These are phyloP conservation scores for Leccinum variicolor DNA, from an alignment of 768 basidiomycete species.

Conservation along the genomic window DNA sequence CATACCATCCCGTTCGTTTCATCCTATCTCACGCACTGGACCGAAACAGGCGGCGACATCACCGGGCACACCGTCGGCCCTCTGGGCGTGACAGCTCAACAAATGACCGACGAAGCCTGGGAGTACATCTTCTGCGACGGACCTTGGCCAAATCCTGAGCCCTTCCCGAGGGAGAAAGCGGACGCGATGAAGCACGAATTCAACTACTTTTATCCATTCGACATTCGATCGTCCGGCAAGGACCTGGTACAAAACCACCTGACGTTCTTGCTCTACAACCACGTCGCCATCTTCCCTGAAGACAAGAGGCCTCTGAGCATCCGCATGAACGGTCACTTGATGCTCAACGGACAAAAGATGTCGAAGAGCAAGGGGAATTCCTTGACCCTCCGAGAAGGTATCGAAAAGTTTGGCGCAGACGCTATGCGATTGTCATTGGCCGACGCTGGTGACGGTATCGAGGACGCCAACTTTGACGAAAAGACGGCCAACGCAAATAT, in stretches of 20 bases:
- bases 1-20: not conserved
- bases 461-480: slow-evolving; percentile 99
- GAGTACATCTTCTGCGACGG: slow-evolving; percentile 86
- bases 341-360: slow-evolving; percentile 99
- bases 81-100: slow-evolving; percentile 79
- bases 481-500: slow-evolving; percentile 97
- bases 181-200: slow-evolving; percentile 87
- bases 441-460: slow-evolving; percentile 95
- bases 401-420: slow-evolving; percentile 96
- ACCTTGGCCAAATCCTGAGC: slow-evolving; percentile 64
- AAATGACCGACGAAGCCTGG: slow-evolving; percentile 98
- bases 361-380: slow-evolving; percentile 96
- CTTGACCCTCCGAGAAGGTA: slow-evolving; percentile 82
- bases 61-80: slow-evolving; percentile 79
- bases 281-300: slow-evolving; percentile 87
- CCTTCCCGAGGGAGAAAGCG: slow-evolving; percentile 72
- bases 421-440: slow-evolving; percentile 89
- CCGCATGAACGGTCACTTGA: slow-evolving; percentile 93
- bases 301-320: slow-evolving; percentile 90
- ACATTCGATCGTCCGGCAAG: slow-evolving; percentile 96
- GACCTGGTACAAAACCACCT: slow-evolving; percentile 95
- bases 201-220: slow-evolving; percentile 97
- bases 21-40: slow-evolving; percentile 7
- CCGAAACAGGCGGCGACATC: slow-evolving; percentile 55
- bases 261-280: slow-evolving; percentile 92